phyloP scores from a whole-genome alignment of 73 alveolate genomes.

The Symbiodinium natans region DNA sequence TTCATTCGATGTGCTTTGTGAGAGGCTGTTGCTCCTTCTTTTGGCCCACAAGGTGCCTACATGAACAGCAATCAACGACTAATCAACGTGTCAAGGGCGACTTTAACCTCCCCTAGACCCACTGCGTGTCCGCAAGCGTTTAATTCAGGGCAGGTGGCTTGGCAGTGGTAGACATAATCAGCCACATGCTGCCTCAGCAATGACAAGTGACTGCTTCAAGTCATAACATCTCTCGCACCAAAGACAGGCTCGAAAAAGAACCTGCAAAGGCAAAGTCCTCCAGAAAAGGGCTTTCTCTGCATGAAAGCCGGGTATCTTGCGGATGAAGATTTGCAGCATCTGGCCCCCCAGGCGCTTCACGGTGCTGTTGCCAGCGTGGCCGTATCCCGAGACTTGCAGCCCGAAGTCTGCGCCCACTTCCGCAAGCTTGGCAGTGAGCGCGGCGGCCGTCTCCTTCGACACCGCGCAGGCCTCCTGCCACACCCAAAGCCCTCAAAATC shows the following conservation, averaged over 20 bases:
- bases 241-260: no score
- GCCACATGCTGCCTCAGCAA: neutral
- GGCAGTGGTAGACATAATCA: neutral
- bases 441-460: neutral
- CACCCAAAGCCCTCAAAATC: neutral
- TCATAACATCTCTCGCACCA: no score
- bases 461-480: neutral
- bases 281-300: no score
- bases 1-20: no score
- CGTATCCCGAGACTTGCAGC: conserved; percentile 22
- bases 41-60: no score
- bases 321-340: conserved; percentile 69
- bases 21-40: no score
- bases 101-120: no score
- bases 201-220: no score
- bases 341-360: conserved; percentile 64
- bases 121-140: neutral
- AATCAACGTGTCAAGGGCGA: no score
- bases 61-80: no score
- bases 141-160: no score
- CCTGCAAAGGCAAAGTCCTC: no score
- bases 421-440: neutral
- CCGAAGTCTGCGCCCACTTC: conserved; percentile 24
- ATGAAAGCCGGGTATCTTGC: neutral
- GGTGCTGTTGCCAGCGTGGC: neutral